Percentiles rank a stretch among this genome's conserved stretches.
phyloP scores from a whole-genome alignment of 2,329 filamentous ascomycete species.

The Thielaviopsis cerberus region DNA sequence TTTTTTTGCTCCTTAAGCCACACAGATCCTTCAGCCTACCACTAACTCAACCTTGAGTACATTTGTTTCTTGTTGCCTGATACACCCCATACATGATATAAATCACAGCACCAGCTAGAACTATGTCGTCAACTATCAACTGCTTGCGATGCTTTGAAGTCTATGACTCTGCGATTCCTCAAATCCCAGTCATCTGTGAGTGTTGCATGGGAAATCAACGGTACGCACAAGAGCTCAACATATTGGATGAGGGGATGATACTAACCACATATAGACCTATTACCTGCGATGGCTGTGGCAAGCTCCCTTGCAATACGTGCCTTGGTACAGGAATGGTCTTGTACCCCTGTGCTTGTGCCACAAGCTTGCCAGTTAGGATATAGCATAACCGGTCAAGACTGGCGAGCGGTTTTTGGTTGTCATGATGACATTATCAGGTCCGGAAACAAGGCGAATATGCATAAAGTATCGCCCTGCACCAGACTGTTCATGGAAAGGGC shows the following conservation, averaged over 20 bases:
- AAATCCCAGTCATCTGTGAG: slow-evolving; percentile 3
- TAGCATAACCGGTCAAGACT: not conserved
- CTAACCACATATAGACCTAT: not conserved
- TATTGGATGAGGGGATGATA: not conserved
- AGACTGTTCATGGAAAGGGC: not conserved
- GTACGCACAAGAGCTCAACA: not conserved
- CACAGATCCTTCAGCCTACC: not conserved
- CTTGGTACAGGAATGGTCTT: not conserved
- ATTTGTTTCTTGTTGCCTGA: no score
- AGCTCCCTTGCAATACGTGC: not conserved
- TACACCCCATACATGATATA: no score
- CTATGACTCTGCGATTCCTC: not conserved
- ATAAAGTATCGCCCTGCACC: no score
- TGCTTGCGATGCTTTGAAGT: slow-evolving; percentile 5
- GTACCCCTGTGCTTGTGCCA: not conserved
- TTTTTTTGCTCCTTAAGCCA: not conserved
- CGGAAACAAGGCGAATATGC: not conserved
- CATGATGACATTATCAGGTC: no score
- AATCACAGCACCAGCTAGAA: no score
- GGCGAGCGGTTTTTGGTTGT: no score
- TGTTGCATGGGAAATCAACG: slow-evolving; percentile 5
- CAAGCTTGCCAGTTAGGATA: not conserved
- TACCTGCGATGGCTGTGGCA: not conserved
- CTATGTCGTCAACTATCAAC: not conserved
- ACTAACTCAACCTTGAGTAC: no score